Evolutionary conservation across 2,329 filamentous ascomycete genomes (phyloP).

Genomic region (Trematosphaeria pertusa): DNA sequence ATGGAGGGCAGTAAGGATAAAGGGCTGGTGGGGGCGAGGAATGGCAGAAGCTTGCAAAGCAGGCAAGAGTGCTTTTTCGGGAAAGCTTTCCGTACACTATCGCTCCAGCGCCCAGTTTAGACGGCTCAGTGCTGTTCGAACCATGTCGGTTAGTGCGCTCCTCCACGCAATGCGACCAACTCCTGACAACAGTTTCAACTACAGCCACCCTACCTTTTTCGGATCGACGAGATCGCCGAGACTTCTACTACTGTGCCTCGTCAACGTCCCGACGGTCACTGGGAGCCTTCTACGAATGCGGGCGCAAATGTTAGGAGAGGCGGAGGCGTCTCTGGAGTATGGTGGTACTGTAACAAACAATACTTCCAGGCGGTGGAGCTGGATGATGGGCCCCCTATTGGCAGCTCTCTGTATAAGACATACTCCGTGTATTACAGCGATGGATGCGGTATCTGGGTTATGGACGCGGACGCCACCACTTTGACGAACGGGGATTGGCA

Average conservation of each 20-base stretch:
- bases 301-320: constrained; percentile 10
- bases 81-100: too few species aligned
- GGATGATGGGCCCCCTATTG: too few species aligned
- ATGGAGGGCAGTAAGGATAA: constrained; percentile 34
- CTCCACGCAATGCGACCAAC: not conserved
- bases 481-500: constrained; percentile 3
- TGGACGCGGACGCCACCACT: constrained; percentile 24
- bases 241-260: not conserved
- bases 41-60: constrained; percentile 9
- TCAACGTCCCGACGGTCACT: constrained; percentile 12
- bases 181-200: not conserved
- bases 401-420: constrained; percentile 10
- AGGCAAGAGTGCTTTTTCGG: constrained; percentile 14
- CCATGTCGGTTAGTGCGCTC: constrained; percentile 28
- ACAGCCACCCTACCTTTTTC: constrained; percentile 32
- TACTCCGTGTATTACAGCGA: constrained; percentile 29
- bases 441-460: constrained; percentile 30
- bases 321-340: constrained; percentile 19
- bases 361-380: constrained; percentile 15
- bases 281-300: constrained; percentile 20
- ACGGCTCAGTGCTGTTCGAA: too few species aligned
- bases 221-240: constrained; percentile 35
- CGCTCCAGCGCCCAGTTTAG: too few species aligned
- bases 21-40: constrained; percentile 23
- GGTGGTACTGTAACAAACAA: constrained; percentile 24